Base-by-base conservation (phyloP, 257 asterid species). In the Solanum chiquidenum region DNA sequence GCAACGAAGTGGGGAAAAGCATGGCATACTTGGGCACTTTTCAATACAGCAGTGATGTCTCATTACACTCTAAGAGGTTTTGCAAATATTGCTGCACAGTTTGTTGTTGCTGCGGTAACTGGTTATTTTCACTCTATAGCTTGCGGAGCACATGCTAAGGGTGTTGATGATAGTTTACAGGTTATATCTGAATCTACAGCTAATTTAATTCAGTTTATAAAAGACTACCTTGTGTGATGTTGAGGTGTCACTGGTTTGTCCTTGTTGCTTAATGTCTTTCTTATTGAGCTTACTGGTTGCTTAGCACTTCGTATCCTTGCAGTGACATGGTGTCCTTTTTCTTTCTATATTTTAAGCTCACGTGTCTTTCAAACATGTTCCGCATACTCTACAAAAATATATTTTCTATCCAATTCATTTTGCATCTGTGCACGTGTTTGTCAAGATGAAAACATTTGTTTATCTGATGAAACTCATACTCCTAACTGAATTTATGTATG, bases 11-110 rank as follows among this genome's bases (percentile, higher is more conserved):
- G 98, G 98, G 99, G 95, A 87, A 97, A 94, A 90, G 98, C 99
- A 84, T 97, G 99, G 99, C 99, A 97, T 91, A 95, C 92, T 42
- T 97, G 99, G 99, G 99, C 99, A 46, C 98, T 95, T 80, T 97
- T 96, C 89, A 97, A 97, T 84, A 97, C 99, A 60, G 99, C 99
- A 72, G 99, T 96, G 89, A 97, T 97, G 99, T 96, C 99, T 87
- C 98, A 96, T 91, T 96, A 96, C 90, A 95, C 97, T 52, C 90
- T 92, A 91, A 92, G 98, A 93, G 94, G 98, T 84, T 91, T 90
- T 88, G 92, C 95, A 25, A 90, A 91, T 91, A 60, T 89, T 90
- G 98, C 98, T 83, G 90, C 94, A 40, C 98, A 96, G 89, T 97
- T 90, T 80, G 98, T 97, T 89, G 99, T 96, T 89, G 95, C 98